A percentile compares a stretch with the other conserved stretches of the same genome.
Evolutionary conservation across 163 green algal species (phyloP).

Genomic region (Scenedesmus sp.): DNA sequence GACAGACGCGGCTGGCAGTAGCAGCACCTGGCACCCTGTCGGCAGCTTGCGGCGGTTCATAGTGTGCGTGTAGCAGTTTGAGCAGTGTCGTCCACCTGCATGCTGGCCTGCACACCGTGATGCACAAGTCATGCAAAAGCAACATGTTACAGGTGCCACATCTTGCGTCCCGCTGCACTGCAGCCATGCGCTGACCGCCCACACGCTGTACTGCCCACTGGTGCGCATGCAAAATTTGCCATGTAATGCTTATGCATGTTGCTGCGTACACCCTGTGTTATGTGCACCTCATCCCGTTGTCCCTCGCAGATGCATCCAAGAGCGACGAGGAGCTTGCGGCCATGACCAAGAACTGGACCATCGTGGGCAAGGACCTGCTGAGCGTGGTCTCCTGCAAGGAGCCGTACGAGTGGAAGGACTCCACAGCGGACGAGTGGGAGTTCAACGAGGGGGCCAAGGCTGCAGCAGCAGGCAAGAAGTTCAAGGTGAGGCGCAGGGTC

Average conservation of each 20-base stretch:
- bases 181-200: no score
- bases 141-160: no score
- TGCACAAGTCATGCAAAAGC: background rate
- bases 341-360: slow-evolving; percentile 92
- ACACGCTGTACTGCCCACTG: no score
- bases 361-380: slow-evolving; percentile 97
- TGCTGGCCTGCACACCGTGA: background rate
- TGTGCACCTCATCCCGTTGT: background rate
- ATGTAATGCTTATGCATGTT: no score
- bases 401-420: slow-evolving; percentile 96
- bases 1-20: no score
- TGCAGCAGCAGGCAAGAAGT: slow-evolving; percentile 36
- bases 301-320: slow-evolving; percentile 71
- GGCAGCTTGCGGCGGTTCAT: no score
- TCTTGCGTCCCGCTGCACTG: no score
- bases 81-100: background rate
- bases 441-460: slow-evolving; percentile 73
- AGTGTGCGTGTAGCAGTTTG: no score
- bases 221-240: no score
- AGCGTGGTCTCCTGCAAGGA: slow-evolving; percentile 85
- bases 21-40: no score
- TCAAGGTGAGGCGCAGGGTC: slow-evolving; percentile 18
- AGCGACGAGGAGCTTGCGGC: slow-evolving; percentile 89
- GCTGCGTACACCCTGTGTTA: no score
- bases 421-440: slow-evolving; percentile 95